Percentiles rank a stretch among this genome's conserved stretches.
phyloP scores from a whole-genome alignment of 805 yeast genomes.

The Candida broadrunensis region DNA sequence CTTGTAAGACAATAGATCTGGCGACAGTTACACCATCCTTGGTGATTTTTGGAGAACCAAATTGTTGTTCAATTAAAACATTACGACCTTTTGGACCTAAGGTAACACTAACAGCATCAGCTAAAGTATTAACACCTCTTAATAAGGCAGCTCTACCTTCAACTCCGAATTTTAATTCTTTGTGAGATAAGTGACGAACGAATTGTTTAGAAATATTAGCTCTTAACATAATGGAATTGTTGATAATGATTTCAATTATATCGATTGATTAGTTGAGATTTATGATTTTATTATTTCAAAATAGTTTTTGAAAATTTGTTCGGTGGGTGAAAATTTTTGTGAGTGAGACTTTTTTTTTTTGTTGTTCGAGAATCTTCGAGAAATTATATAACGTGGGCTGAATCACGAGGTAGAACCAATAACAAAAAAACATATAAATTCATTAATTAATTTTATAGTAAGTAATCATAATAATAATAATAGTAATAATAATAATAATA shows the following conservation, averaged over 20 bases:
- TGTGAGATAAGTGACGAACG: conserved; percentile 63
- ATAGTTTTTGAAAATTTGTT: too few relatives aligned
- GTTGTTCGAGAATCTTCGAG: too few relatives aligned
- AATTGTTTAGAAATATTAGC: conserved; percentile 13
- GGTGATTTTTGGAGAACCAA: conserved; percentile 96
- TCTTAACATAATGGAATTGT: conserved; percentile 39
- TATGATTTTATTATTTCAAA: too few relatives aligned
- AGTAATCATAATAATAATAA: too few relatives aligned
- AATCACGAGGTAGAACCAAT: not conserved
- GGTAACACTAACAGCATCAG: conserved; percentile 95
- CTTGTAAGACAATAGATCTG: conserved; percentile 72
- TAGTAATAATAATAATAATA: too few relatives aligned
- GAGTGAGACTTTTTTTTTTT: too few relatives aligned
- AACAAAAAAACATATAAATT: too few relatives aligned
- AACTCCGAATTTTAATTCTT: conserved; percentile 94
- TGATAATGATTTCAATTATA: too few relatives aligned
- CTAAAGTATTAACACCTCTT: conserved; percentile 91
- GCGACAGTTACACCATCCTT: conserved; percentile 99
- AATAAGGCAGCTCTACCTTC: conserved; percentile 94
- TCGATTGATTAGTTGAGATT: too few relatives aligned
- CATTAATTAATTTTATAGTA: too few relatives aligned
- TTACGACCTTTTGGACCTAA: conserved; percentile 98
- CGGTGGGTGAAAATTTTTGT: too few relatives aligned
- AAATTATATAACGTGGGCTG: too few relatives aligned
- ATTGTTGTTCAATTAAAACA: conserved; percentile 93